A percentile compares a stretch with the other conserved stretches of the same genome.
Evolutionary conservation across 495 filamentous ascomycete species (phyloP).

Genomic region (Lasiosphaeria miniovina): DNA sequence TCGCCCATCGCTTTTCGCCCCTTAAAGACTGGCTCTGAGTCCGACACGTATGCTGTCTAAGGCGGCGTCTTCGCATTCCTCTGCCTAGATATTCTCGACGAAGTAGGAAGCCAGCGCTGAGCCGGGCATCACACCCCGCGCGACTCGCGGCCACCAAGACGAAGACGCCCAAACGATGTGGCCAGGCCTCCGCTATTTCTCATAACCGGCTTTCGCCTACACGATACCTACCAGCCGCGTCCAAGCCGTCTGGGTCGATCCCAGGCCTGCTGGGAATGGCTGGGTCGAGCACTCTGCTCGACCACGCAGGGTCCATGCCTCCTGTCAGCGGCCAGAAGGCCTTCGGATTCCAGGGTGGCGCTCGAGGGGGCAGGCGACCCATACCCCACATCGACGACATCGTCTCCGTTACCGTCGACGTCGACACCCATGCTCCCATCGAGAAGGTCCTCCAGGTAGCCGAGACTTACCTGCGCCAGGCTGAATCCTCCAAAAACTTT

Average conservation of each 20-base stretch:
- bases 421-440: conserved; percentile 44
- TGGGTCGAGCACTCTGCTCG: conserved; percentile 21
- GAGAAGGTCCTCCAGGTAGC: conserved; percentile 49
- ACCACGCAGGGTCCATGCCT: conserved; percentile 17
- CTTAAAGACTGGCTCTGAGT: not conserved
- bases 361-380: conserved; percentile 29
- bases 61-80: not conserved
- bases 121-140: no score
- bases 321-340: conserved; percentile 7
- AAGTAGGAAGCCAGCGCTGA: no score
- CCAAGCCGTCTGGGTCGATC: not conserved
- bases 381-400: conserved; percentile 77
- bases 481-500: conserved; percentile 51
- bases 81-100: no score
- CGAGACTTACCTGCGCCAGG: conserved; percentile 48
- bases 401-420: conserved; percentile 44
- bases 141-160: no score
- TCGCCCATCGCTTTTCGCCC: not conserved
- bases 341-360: not conserved
- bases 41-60: not conserved
- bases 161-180: no score
- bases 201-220: no score
- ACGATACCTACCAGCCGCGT: not conserved
- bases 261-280: conserved; percentile 14
- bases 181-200: no score